phyloP scores from a whole-genome alignment of 129 eudicot genomes.

The Flaveria bidentis region DNA sequence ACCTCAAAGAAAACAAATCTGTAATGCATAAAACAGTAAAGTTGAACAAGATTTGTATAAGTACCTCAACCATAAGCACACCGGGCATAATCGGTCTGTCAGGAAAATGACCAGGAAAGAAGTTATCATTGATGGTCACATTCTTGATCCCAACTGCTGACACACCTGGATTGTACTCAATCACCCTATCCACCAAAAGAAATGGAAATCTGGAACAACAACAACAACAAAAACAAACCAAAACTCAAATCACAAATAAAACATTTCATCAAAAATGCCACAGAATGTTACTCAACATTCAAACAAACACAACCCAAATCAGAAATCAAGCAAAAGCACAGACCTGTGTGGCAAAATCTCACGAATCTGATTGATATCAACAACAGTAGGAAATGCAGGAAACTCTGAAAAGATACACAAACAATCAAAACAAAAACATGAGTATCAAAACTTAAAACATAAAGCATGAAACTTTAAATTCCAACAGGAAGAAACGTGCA shows the following conservation, averaged over 20 bases:
- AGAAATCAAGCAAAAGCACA: slow-evolving; percentile 33
- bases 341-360: slow-evolving; percentile 94
- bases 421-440: not conserved
- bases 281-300: too few relatives aligned
- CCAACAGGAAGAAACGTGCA: slow-evolving; percentile 19
- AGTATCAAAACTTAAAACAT: not conserved
- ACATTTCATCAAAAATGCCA: too few relatives aligned
- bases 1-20: not conserved
- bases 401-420: slow-evolving; percentile 41
- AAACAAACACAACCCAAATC: slow-evolving; percentile 5
- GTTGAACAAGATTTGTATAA: not conserved
- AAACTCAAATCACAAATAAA: slow-evolving; percentile 18
- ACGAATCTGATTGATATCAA: slow-evolving; percentile 93
- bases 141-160: slow-evolving; percentile 96
- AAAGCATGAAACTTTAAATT: not conserved
- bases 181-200: slow-evolving; percentile 94
- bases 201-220: slow-evolving; percentile 74
- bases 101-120: slow-evolving; percentile 97
- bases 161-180: slow-evolving; percentile 86
- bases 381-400: slow-evolving; percentile 86
- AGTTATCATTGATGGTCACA: slow-evolving; percentile 94
- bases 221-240: slow-evolving; percentile 26
- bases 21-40: not conserved
- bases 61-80: slow-evolving; percentile 99
- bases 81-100: slow-evolving; percentile 99